phyloP scores from a whole-genome alignment of 1,284 basidiomycete species.

The Irpex sp. region DNA sequence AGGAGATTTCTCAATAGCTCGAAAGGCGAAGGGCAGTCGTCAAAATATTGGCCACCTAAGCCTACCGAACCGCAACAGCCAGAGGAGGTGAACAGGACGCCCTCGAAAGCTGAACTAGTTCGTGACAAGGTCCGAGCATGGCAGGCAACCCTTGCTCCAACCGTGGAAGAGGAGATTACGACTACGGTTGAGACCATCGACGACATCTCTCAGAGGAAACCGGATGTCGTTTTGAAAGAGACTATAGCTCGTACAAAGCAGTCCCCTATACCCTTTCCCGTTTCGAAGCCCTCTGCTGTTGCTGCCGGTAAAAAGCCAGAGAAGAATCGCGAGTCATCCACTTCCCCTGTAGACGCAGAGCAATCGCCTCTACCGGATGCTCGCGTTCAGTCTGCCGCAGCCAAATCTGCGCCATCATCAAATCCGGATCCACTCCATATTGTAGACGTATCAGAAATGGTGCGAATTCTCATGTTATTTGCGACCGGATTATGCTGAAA shows the following conservation, averaged over 20 bases:
- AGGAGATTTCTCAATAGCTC: conserved; percentile 10
- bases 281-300: conserved; percentile 9
- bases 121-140: conserved; percentile 25
- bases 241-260: neutral
- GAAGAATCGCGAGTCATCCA: neutral
- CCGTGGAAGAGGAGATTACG: conserved; percentile 3
- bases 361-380: neutral
- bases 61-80: neutral
- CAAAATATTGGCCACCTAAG: conserved; percentile 22
- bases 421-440: conserved; percentile 1
- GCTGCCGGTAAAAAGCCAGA: neutral
- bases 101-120: conserved; percentile 18
- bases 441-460: conserved; percentile 25
- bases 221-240: neutral
- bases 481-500: conserved; percentile 1
- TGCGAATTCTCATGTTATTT: conserved; percentile 26
- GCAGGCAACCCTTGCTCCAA: conserved; percentile 22
- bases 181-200: neutral
- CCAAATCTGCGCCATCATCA: neutral
- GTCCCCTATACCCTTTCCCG: conserved; percentile 13
- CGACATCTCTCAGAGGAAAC: neutral
- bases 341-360: neutral
- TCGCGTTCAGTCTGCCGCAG: neutral
- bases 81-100: neutral
- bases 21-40: conserved; percentile 11